A percentile compares a stretch with the other conserved stretches of the same genome.
Conservation (phyloP, 305 asterid species). For the Nicotiana rustica region DNA sequence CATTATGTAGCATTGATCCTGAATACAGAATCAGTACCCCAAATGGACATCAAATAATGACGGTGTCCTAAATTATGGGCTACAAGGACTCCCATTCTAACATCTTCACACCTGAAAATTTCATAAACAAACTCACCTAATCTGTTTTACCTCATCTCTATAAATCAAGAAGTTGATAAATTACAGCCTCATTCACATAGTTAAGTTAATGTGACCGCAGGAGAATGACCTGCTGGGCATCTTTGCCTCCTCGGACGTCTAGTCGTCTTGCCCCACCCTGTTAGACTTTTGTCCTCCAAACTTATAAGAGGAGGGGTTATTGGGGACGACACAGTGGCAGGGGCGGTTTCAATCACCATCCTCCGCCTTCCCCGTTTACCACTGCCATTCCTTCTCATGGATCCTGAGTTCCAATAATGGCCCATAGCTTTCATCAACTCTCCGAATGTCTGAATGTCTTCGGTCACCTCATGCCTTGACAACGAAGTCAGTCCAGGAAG, state of each 20-base stretch:
- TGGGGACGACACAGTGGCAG: conserved; percentile 43
- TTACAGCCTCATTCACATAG: conserved; percentile 49
- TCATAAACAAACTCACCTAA: conserved; percentile 45
- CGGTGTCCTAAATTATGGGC: conserved; percentile 45
- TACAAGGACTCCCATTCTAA: conserved; percentile 58
- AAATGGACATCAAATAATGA: conserved; percentile 44
- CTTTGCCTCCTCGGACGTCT: conserved; percentile 92
- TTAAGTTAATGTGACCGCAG: conserved; percentile 58
- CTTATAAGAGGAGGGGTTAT: conserved; percentile 50
- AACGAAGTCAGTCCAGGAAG: conserved; percentile 83
- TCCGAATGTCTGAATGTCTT: conserved; percentile 86
- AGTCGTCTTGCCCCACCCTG: conserved; percentile 95
- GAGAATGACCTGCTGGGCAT: conserved; percentile 74
- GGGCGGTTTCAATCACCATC: conserved; percentile 52
- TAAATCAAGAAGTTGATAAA: conserved; percentile 42
- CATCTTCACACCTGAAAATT: conserved; percentile 42
- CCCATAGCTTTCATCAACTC: conserved; percentile 92
- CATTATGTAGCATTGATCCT: conserved; percentile 46
- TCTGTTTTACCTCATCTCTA: conserved; percentile 45
- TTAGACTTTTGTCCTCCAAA: conserved; percentile 80
- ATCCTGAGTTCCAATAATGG: conserved; percentile 73
- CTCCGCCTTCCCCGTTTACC: conserved; percentile 73
- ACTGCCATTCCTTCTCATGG: conserved; percentile 71
- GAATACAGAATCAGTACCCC: conserved; percentile 43
- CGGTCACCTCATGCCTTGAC: conserved; percentile 88